These are phyloP conservation scores for Russula sp. DNA, from an alignment of 768 basidiomycete genomes.

Conservation along the genomic window DNA sequence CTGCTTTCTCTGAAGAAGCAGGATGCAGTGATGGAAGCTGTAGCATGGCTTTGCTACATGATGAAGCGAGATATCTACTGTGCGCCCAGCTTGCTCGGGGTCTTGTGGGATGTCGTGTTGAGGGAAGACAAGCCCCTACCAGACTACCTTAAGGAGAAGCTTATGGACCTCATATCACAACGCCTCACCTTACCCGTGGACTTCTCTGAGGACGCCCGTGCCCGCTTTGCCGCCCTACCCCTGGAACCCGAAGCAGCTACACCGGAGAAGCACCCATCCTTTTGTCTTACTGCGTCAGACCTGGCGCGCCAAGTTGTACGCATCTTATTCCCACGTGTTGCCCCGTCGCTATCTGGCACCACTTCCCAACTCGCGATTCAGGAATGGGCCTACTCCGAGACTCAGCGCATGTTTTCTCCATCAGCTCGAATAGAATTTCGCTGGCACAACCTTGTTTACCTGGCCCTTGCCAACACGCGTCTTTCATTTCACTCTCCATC, in stretches of 20 bases:
- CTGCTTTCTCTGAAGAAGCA: slow-evolving; percentile 10
- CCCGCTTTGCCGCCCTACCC: slow-evolving; percentile 1
- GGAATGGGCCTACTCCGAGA: slow-evolving; percentile 14
- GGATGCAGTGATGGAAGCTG: background rate
- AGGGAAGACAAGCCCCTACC: slow-evolving; percentile 26
- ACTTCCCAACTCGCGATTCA: slow-evolving; percentile 16
- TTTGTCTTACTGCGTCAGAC: slow-evolving; percentile 19
- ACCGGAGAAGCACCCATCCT: slow-evolving; percentile 8
- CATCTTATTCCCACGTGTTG: slow-evolving; percentile 17
- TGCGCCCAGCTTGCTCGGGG: slow-evolving; percentile 30
- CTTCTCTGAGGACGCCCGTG: slow-evolving; percentile 17
- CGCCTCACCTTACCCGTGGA: slow-evolving; percentile 27
- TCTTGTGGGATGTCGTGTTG: slow-evolving; percentile 39
- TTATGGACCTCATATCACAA: slow-evolving; percentile 32
- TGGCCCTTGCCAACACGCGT: slow-evolving; percentile 17
- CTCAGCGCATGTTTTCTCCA: slow-evolving; percentile 15
- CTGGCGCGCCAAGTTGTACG: slow-evolving; percentile 10
- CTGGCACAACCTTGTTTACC: slow-evolving; percentile 20
- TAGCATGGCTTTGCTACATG: slow-evolving; percentile 13
- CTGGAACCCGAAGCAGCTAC: background rate
- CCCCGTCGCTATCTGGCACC: slow-evolving; percentile 1
- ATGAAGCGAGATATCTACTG: slow-evolving; percentile 25
- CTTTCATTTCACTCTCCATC: background rate
- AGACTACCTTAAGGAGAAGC: slow-evolving; percentile 26
- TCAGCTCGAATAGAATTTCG: slow-evolving; percentile 4